Base-by-base conservation (phyloP, 805 yeast genomes). In the Isabelozyma pseudorhagii region DNA sequence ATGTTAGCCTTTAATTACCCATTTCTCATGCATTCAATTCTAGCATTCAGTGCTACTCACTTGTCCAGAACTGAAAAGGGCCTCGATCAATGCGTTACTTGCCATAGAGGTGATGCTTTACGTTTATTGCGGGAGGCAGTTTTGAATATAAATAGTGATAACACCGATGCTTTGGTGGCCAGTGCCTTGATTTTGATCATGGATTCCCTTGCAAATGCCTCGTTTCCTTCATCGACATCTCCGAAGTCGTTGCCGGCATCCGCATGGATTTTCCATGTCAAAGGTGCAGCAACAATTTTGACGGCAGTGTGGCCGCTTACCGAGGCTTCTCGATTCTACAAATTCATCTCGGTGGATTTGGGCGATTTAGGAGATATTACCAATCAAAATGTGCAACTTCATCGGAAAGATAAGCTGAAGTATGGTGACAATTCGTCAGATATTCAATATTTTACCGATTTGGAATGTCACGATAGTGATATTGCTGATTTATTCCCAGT, bases 181-280 rank as follows among this genome's bases (percentile, higher is more conserved):
- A 84, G 96, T 46, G 96, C 97, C 0, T 77, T 92, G 53, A 83
- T 93, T 38, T 72, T 93, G 49, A 91, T 91, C 48, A 88, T 93
- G 88, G 98, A 93, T 64, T 89, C 97, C 0, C 72, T 90, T 55
- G 97, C 97, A 3, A 92, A 92, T 67, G 97, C 97, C 0, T 81
- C 85, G 2, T 71, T 80, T 44, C 96, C 82, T 42, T 63, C 67
- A 42, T 67, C 70, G 34, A 70, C 75, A 2, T 69, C 74, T 3
- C 75, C 83, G 3, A 81, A 79, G 55, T 84, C 91, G 2, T 67
- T 91, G 50, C 96, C 97, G 1, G 92, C 97, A 2, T 84, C 94
- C 3, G 96, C 97, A 0, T 93, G 98, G 98, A 84, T 93, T 49
- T 94, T 89, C 74, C 97, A 93, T 61, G 97, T 93, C 10, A 88